Evolutionary conservation across 306 rosid genomes (phyloP).

Genomic region (Quercus robur): DNA sequence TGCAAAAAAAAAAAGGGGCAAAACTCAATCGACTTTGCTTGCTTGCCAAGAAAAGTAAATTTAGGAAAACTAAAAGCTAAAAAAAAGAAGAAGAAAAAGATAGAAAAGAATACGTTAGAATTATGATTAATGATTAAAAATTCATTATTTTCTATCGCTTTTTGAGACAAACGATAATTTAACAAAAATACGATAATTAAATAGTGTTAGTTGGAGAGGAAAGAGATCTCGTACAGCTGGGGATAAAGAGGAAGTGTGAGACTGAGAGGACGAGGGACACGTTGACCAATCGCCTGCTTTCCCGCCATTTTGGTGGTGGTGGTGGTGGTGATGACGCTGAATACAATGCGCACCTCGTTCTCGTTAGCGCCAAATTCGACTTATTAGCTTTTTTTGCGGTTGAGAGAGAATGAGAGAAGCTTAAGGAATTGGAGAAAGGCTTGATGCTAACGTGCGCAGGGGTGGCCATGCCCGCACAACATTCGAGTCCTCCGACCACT

Average conservation of each 20-base stretch:
- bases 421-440: constrained; percentile 10
- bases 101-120: not conserved
- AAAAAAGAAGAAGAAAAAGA: not conserved
- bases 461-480: constrained; percentile 42
- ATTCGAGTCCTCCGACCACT: not conserved
- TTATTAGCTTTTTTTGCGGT: no score
- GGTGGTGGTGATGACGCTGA: no score
- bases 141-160: not conserved
- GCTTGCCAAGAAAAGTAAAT: not conserved
- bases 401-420: not conserved
- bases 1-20: constrained; percentile 18
- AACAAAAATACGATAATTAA: no score
- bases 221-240: constrained; percentile 41
- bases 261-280: constrained; percentile 45
- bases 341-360: constrained; percentile 42
- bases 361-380: no score
- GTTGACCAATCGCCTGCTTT: constrained; percentile 66
- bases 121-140: no score
- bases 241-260: constrained; percentile 47
- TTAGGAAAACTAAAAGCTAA: no score
- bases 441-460: constrained; percentile 43
- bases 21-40: not conserved
- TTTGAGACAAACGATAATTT: no score
- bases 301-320: constrained; percentile 47
- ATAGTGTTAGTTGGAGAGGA: no score